These are phyloP conservation scores for Lasiosphaeriaceae sp. DNA, from an alignment of 495 filamentous ascomycete species.

Conservation along the genomic window DNA sequence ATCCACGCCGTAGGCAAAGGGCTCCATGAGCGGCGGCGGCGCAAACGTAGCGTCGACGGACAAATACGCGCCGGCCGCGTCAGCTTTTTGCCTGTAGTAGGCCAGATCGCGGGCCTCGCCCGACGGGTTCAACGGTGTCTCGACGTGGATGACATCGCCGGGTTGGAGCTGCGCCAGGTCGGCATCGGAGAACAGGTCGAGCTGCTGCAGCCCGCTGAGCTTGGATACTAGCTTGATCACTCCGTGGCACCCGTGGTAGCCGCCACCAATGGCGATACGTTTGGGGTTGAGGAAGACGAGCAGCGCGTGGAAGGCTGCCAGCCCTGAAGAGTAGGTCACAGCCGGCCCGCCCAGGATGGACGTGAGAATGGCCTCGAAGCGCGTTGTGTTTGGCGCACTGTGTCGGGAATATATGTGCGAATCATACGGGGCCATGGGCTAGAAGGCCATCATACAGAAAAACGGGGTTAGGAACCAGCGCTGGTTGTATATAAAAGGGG, in stretches of 20 bases:
- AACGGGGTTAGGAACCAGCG: too few species aligned
- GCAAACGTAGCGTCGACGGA: constrained; percentile 89
- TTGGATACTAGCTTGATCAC: constrained; percentile 67
- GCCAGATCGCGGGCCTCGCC: constrained; percentile 73
- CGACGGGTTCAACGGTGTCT: constrained; percentile 87
- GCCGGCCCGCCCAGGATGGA: constrained; percentile 64
- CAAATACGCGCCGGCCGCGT: constrained; percentile 66
- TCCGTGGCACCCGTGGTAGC: constrained; percentile 92
- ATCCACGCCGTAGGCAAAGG: constrained; percentile 75
- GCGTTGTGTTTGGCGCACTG: constrained; percentile 67
- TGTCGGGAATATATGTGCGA: constrained; percentile 76
- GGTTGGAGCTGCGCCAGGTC: constrained; percentile 46
- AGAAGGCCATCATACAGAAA: too few species aligned
- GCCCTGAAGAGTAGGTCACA: constrained; percentile 77
- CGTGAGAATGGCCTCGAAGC: constrained; percentile 78
- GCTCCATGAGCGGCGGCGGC: constrained; percentile 85
- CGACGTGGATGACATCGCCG: constrained; percentile 86
- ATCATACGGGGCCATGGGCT: constrained; percentile 40
- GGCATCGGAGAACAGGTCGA: constrained; percentile 52
- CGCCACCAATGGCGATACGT: constrained; percentile 70
- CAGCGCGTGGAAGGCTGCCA: constrained; percentile 81
- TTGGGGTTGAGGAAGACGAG: constrained; percentile 73
- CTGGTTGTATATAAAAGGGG: too few species aligned
- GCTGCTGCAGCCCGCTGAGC: constrained; percentile 63
- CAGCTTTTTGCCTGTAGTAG: constrained; percentile 66